phyloP scores from a whole-genome alignment of 805 yeast species.

The Blastobotrys attinorum region DNA sequence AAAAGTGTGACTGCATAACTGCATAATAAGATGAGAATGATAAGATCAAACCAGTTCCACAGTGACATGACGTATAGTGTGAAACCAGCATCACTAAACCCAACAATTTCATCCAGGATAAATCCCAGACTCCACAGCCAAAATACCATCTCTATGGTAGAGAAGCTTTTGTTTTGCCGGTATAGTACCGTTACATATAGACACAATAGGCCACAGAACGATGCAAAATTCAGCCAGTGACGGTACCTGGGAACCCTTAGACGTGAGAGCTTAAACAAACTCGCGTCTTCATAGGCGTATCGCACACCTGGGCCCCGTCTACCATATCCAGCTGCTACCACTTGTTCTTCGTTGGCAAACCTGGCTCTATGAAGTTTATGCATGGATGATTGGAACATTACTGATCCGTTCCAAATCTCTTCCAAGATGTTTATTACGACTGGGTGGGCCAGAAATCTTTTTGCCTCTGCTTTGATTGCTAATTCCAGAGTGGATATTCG shows the following conservation, averaged over 20 bases:
- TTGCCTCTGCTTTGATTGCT: slow-evolving; percentile 45
- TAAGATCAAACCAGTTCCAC: slow-evolving; percentile 47
- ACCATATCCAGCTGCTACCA: slow-evolving; percentile 22
- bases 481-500: slow-evolving; percentile 42
- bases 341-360: slow-evolving; percentile 23
- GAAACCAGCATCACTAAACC: slow-evolving; percentile 38
- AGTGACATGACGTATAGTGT: slow-evolving; percentile 40
- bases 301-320: slow-evolving; percentile 29
- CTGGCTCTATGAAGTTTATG: slow-evolving; percentile 29
- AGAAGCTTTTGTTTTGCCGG: slow-evolving; percentile 12
- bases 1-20: slow-evolving; percentile 15
- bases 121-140: slow-evolving; percentile 41
- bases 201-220: slow-evolving; percentile 26
- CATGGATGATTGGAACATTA: slow-evolving; percentile 33
- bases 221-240: slow-evolving; percentile 25
- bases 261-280: slow-evolving; percentile 31
- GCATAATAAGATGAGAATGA: slow-evolving; percentile 35
- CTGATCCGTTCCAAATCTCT: slow-evolving; percentile 45
- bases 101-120: slow-evolving; percentile 40
- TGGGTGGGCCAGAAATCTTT: slow-evolving; percentile 45
- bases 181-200: slow-evolving; percentile 25
- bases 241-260: slow-evolving; percentile 34
- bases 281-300: slow-evolving; percentile 29
- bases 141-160: slow-evolving; percentile 32
- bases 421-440: slow-evolving; percentile 39